These are phyloP conservation scores for Neurospora sp. DNA, from an alignment of 495 filamentous ascomycete genomes.

Conservation along the genomic window DNA sequence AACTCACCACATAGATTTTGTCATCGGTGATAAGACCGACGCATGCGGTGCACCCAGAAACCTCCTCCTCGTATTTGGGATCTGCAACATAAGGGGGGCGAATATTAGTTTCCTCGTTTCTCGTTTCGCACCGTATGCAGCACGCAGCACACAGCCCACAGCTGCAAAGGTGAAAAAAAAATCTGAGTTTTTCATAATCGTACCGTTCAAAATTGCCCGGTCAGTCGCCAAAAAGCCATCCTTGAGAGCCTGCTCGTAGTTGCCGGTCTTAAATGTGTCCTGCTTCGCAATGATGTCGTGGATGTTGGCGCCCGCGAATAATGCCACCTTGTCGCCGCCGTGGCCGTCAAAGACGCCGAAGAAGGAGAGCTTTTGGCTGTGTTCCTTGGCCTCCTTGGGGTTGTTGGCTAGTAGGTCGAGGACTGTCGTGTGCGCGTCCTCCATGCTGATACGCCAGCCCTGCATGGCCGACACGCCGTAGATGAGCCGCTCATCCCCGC, in stretches of 20 bases:
- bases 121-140: constrained; percentile 7
- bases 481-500: constrained; percentile 83
- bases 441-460: constrained; percentile 99
- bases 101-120: constrained; percentile 2
- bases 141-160: neutral
- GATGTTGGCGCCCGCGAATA: constrained; percentile 86
- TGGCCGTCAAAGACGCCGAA: constrained; percentile 98
- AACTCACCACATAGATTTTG: constrained; percentile 81
- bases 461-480: constrained; percentile 98
- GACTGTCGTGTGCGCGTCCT: constrained; percentile 83
- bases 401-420: constrained; percentile 71
- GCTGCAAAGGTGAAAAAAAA: neutral
- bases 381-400: constrained; percentile 47
- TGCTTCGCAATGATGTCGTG: constrained; percentile 92
- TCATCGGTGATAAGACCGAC: constrained; percentile 78
- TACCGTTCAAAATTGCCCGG: constrained; percentile 89
- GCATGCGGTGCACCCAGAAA: constrained; percentile 93
- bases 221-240: constrained; percentile 96
- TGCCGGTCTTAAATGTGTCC: constrained; percentile 78
- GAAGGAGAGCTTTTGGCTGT: constrained; percentile 73
- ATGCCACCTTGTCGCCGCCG: constrained; percentile 90
- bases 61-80: constrained; percentile 92
- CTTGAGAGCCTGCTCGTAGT: constrained; percentile 92
- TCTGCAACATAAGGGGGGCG: constrained; percentile 42
- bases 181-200: constrained; percentile 10